Conservation (phyloP, 306 rosid genomes). For the Castanea crenata region DNA sequence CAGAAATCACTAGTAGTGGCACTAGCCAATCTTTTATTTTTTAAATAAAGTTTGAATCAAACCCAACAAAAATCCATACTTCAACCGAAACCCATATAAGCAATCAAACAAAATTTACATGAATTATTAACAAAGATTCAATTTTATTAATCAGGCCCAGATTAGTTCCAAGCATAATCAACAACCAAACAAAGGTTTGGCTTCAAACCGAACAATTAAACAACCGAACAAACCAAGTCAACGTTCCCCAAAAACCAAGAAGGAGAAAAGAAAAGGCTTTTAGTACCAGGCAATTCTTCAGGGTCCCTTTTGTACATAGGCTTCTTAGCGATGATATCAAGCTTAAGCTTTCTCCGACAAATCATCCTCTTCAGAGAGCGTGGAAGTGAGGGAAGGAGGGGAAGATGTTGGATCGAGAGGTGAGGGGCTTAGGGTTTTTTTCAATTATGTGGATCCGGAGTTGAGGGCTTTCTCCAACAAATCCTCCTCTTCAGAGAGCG, state of each 20-base stretch:
- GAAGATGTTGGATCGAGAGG: no score
- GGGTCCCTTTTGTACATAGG: slow-evolving; percentile 90
- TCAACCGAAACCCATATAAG: neutral
- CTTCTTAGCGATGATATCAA: slow-evolving; percentile 56
- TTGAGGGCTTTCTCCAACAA: slow-evolving; percentile 26
- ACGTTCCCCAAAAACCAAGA: no score
- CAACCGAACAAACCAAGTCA: slow-evolving; percentile 1
- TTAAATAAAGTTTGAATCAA: neutral
- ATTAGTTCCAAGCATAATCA: neutral
- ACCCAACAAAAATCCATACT: neutral
- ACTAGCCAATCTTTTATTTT: no score
- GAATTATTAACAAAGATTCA: no score
- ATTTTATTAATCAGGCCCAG: neutral
- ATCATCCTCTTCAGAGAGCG: no score
- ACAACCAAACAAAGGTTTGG: neutral
- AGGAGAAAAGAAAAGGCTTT: neutral
- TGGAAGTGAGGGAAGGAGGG: no score
- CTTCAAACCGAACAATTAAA: neutral
- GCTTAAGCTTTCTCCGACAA: slow-evolving; percentile 44
- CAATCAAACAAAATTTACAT: neutral
- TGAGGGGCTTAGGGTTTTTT: no score
- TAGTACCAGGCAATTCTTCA: slow-evolving; percentile 85
- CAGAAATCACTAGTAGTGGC: no score
- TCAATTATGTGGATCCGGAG: no score
- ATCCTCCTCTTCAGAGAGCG: slow-evolving; percentile 67